A percentile compares a stretch with the other conserved stretches of the same genome.
phyloP scores from a whole-genome alignment of 768 basidiomycete genomes.

The Lyophyllum shimeji region DNA sequence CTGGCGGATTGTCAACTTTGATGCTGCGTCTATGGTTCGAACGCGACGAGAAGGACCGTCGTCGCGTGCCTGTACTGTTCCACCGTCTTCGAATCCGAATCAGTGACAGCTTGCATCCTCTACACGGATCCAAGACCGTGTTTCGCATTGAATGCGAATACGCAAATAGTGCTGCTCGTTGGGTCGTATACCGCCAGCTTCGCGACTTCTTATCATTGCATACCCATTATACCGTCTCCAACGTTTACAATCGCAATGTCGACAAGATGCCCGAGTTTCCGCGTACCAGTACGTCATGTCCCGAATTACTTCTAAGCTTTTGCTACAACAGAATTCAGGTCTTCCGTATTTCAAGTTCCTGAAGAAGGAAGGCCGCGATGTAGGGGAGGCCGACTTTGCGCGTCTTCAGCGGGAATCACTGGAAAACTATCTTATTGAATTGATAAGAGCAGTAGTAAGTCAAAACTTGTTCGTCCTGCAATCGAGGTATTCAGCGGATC shows the following conservation, averaged over 20 bases:
- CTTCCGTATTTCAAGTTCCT: constrained; percentile 91
- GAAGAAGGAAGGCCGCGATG: constrained; percentile 58
- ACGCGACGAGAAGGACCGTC: constrained; percentile 78
- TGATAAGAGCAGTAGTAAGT: constrained; percentile 88
- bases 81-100: constrained; percentile 82
- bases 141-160: constrained; percentile 97
- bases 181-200: constrained; percentile 94
- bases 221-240: constrained; percentile 84
- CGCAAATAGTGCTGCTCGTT: constrained; percentile 86
- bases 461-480: not conserved
- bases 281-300: constrained; percentile 54
- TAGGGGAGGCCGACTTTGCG: constrained; percentile 74
- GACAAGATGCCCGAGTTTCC: constrained; percentile 92
- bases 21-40: constrained; percentile 86
- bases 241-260: constrained; percentile 70
- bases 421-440: constrained; percentile 83
- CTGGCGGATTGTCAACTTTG: constrained; percentile 74
- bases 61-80: constrained; percentile 77
- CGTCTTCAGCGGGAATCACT: constrained; percentile 77
- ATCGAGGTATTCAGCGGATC: constrained; percentile 2
- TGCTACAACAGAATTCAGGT: constrained; percentile 39
- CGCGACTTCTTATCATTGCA: constrained; percentile 91
- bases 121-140: constrained; percentile 73
- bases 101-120: constrained; percentile 82
- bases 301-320: not conserved